These are phyloP conservation scores for Schwanniomyces etchellsii DNA, from an alignment of 1,139 yeast genomes.

Conservation along the genomic window DNA sequence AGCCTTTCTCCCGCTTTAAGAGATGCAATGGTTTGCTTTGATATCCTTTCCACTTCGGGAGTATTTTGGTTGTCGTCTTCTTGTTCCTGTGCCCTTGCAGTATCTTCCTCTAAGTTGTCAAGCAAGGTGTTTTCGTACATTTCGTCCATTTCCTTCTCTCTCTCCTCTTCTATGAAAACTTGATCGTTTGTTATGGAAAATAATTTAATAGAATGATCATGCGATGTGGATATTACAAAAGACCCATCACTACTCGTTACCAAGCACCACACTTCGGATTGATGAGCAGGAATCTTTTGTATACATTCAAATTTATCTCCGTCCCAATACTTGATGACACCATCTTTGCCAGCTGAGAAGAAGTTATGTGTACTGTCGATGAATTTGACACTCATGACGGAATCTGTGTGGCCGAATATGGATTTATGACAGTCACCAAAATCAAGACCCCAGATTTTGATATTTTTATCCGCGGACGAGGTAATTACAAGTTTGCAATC, in stretches of 20 bases:
- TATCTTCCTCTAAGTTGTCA: slow-evolving; percentile 63
- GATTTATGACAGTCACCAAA: slow-evolving; percentile 98
- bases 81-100: slow-evolving; percentile 16
- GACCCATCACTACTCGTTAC: slow-evolving; percentile 70
- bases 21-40: slow-evolving; percentile 83
- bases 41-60: slow-evolving; percentile 55
- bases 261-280: slow-evolving; percentile 89
- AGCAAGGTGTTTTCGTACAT: slow-evolving; percentile 73
- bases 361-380: slow-evolving; percentile 83
- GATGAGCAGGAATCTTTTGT: slow-evolving; percentile 84
- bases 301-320: slow-evolving; percentile 95
- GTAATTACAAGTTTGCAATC: slow-evolving; percentile 87
- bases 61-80: slow-evolving; percentile 42
- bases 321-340: slow-evolving; percentile 91
- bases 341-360: slow-evolving; percentile 88
- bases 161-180: slow-evolving; percentile 90
- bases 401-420: slow-evolving; percentile 93
- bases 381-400: slow-evolving; percentile 83
- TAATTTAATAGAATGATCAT: slow-evolving; percentile 85
- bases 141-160: slow-evolving; percentile 93
- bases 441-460: slow-evolving; percentile 97
- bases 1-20: slow-evolving; percentile 91
- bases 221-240: slow-evolving; percentile 80
- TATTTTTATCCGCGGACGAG: slow-evolving; percentile 94
- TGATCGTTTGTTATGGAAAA: slow-evolving; percentile 95